Conservation (phyloP, 805 yeast genomes). For the Pichia heedii region DNA sequence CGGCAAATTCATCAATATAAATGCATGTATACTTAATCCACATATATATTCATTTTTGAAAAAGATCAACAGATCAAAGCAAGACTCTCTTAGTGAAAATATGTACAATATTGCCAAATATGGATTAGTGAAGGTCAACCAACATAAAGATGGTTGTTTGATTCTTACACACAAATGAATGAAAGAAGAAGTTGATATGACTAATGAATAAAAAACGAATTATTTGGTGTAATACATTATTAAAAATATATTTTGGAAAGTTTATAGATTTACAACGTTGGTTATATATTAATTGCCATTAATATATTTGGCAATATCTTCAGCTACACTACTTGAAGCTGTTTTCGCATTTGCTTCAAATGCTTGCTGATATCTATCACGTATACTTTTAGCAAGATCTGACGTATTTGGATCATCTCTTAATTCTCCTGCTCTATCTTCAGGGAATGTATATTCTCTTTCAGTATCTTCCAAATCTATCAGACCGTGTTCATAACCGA, state of each 20-base stretch:
- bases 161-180: constrained; percentile 10
- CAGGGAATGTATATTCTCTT: constrained; percentile 66
- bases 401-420: constrained; percentile 38
- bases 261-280: background rate
- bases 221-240: too few relatives aligned
- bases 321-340: constrained; percentile 61
- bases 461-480: constrained; percentile 34
- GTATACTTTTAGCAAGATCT: constrained; percentile 45
- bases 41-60: constrained; percentile 18
- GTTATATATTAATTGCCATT: constrained; percentile 14
- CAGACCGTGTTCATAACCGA: constrained; percentile 33
- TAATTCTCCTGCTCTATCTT: constrained; percentile 52
- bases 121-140: constrained; percentile 20
- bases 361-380: constrained; percentile 65
- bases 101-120: constrained; percentile 17
- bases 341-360: constrained; percentile 53
- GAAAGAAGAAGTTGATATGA: too few relatives aligned
- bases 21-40: constrained; percentile 17
- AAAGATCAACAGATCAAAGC: constrained; percentile 5
- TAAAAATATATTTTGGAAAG: background rate
- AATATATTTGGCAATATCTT: constrained; percentile 61
- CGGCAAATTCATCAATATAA: constrained; percentile 9
- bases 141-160: constrained; percentile 14
- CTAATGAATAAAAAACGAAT: too few relatives aligned
- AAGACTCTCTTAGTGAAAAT: constrained; percentile 10